A percentile compares a stretch with the other conserved stretches of the same genome.
Conservation (phyloP, 169 alveolate species). For the Plasmodium malariae region DNA sequence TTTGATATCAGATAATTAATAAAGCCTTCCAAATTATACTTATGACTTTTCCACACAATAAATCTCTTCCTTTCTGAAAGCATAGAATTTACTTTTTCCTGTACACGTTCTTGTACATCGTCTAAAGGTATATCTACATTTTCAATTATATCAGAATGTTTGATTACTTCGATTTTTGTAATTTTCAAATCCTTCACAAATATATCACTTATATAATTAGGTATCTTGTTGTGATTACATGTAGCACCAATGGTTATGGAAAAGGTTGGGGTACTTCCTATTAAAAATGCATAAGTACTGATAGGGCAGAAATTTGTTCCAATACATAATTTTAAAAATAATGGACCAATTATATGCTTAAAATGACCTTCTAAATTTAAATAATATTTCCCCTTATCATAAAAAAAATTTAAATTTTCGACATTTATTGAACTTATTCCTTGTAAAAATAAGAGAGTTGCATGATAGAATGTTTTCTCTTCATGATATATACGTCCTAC, state of each 20-base stretch:
- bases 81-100: constrained; percentile 50
- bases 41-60: constrained; percentile 49
- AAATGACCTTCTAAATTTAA: constrained; percentile 36
- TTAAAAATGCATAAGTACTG: constrained; percentile 51
- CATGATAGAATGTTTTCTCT: constrained; percentile 73
- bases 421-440: constrained; percentile 47
- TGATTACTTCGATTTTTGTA: constrained; percentile 53
- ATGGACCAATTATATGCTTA: constrained; percentile 66
- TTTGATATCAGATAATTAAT: constrained; percentile 51
- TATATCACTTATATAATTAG: constrained; percentile 33
- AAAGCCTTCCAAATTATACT: constrained; percentile 51
- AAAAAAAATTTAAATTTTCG: constrained; percentile 29
- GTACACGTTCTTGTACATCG: constrained; percentile 42
- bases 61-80: constrained; percentile 21
- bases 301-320: constrained; percentile 70
- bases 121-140: constrained; percentile 54
- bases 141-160: constrained; percentile 41
- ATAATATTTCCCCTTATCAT: constrained; percentile 40
- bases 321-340: constrained; percentile 52
- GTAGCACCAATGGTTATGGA: constrained; percentile 35
- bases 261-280: constrained; percentile 60
- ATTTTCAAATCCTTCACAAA: constrained; percentile 38
- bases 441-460: constrained; percentile 64
- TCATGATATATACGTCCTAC: constrained; percentile 67
- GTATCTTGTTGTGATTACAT: constrained; percentile 29